Percentiles rank a stretch among this genome's conserved stretches.
phyloP scores from a whole-genome alignment of 768 basidiomycete species.

The Pluteus cervinus region DNA sequence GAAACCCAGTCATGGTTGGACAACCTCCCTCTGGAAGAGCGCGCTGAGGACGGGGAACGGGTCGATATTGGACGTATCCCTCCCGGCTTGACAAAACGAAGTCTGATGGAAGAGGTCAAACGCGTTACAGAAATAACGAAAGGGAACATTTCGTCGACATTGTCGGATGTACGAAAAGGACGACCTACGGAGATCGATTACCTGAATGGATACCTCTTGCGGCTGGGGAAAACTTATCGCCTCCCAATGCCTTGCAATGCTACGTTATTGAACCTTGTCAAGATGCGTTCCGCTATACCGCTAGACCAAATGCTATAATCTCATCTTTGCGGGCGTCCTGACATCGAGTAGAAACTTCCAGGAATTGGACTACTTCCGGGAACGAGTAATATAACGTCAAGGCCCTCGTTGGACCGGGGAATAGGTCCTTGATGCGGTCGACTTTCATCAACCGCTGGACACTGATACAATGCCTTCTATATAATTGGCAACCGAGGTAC shows the following conservation, averaged over 20 bases:
- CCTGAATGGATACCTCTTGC: slow-evolving; percentile 76
- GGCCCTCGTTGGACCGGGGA: too few species aligned
- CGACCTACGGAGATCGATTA: slow-evolving; percentile 71
- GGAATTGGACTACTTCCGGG: too few species aligned
- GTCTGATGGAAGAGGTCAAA: slow-evolving; percentile 51
- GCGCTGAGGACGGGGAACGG: slow-evolving; percentile 19
- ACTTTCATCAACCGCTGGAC: too few species aligned
- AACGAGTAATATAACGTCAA: too few species aligned
- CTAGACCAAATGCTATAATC: slow-evolving; percentile 37
- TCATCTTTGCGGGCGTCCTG: too few species aligned
- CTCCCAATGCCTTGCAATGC: slow-evolving; percentile 54
- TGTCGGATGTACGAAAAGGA: slow-evolving; percentile 60
- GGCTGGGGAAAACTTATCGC: slow-evolving; percentile 50
- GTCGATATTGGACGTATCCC: slow-evolving; percentile 36
- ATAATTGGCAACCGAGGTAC: too few species aligned
- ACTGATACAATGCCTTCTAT: too few species aligned
- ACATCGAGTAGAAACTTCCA: too few species aligned
- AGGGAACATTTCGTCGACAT: slow-evolving; percentile 76
- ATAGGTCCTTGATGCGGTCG: too few species aligned
- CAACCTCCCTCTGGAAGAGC: slow-evolving; percentile 19
- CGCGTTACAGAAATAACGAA: slow-evolving; percentile 53
- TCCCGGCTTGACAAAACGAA: slow-evolving; percentile 31
- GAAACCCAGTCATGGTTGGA: slow-evolving; percentile 31
- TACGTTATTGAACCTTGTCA: slow-evolving; percentile 51
- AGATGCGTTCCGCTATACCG: slow-evolving; percentile 51